A percentile compares a stretch with the other conserved stretches of the same genome.
phyloP scores from a whole-genome alignment of 2,329 filamentous ascomycete species.

The Xylariales sp. region DNA sequence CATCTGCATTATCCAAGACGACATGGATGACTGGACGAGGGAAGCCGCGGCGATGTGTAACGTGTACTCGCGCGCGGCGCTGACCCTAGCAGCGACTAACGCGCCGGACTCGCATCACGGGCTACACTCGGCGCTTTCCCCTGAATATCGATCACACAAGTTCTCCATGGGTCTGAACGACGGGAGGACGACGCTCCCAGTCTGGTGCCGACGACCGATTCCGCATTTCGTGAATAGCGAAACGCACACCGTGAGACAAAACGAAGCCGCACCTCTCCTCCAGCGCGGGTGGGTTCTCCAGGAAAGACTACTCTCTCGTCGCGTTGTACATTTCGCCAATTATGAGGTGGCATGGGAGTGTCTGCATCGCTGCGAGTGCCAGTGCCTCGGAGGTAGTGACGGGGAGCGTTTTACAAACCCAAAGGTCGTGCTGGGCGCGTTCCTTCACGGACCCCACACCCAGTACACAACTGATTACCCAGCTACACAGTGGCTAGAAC shows the following conservation, averaged over 20 bases:
- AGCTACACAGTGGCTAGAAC: background rate
- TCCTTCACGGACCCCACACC: constrained; percentile 3
- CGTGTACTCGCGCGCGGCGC: constrained; percentile 11
- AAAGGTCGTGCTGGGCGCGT: constrained; percentile 3
- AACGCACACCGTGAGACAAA: background rate
- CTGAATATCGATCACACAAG: background rate
- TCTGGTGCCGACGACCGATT: constrained; percentile 5
- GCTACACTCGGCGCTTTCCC: background rate
- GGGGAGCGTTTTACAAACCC: background rate
- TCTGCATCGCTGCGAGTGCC: constrained; percentile 5
- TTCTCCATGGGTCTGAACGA: background rate
- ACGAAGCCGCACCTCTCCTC: constrained; percentile 3
- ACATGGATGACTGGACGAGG: background rate
- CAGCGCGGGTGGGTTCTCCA: constrained; percentile 9
- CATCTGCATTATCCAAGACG: constrained; percentile 21
- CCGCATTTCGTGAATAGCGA: constrained; percentile 15
- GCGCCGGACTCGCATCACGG: constrained; percentile 1
- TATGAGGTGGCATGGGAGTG: constrained; percentile 13
- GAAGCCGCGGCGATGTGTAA: constrained; percentile 7
- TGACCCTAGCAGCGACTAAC: constrained; percentile 15
- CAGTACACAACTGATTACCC: background rate
- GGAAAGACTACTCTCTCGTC: constrained; percentile 5
- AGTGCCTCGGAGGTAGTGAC: background rate
- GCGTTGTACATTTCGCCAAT: background rate
- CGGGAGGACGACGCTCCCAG: background rate